Percentiles rank a stretch among this genome's conserved stretches.
Conservation (phyloP, 2,329 filamentous ascomycete species). For the Mycosphaerella sp. region DNA sequence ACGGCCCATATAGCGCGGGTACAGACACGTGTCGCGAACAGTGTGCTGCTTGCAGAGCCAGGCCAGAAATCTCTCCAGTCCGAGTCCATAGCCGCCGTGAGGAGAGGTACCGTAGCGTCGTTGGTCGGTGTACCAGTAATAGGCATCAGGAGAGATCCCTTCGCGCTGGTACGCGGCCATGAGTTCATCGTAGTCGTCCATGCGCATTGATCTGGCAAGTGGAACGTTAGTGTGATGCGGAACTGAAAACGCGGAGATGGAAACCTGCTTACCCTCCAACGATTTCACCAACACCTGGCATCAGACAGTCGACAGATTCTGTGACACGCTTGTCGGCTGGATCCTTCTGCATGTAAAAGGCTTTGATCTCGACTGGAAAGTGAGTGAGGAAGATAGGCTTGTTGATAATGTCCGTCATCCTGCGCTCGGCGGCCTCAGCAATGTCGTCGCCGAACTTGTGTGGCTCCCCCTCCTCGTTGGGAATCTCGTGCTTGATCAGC, state of each 20-base stretch:
- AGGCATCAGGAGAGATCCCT: conserved; percentile 74
- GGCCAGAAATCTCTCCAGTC: conserved; percentile 72
- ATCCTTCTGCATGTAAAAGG: conserved; percentile 98
- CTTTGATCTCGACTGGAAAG: conserved; percentile 96
- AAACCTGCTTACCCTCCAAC: conserved; percentile 43
- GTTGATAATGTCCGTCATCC: conserved; percentile 97
- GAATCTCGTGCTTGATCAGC: conserved; percentile 83
- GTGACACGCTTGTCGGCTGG: conserved; percentile 73
- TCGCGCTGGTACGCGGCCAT: conserved; percentile 83
- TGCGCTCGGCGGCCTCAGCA: conserved; percentile 90
- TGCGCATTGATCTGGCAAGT: conserved; percentile 83
- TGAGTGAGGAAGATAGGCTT: conserved; percentile 92
- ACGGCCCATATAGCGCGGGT: conserved; percentile 73
- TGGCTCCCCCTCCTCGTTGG: conserved; percentile 84
- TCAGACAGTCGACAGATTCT: conserved; percentile 78
- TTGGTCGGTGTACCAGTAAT: conserved; percentile 94
- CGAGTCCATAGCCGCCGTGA: conserved; percentile 89
- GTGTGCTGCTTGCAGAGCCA: conserved; percentile 63
- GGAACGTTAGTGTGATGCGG: neutral
- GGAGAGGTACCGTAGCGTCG: conserved; percentile 79
- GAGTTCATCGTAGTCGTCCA: conserved; percentile 83
- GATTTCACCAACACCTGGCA: conserved; percentile 97
- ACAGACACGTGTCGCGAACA: conserved; percentile 64
- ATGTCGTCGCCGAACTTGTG: conserved; percentile 97
- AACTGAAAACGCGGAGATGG: neutral